phyloP scores from a whole-genome alignment of 2,329 filamentous ascomycete genomes.

The Verticillium dahliae region DNA sequence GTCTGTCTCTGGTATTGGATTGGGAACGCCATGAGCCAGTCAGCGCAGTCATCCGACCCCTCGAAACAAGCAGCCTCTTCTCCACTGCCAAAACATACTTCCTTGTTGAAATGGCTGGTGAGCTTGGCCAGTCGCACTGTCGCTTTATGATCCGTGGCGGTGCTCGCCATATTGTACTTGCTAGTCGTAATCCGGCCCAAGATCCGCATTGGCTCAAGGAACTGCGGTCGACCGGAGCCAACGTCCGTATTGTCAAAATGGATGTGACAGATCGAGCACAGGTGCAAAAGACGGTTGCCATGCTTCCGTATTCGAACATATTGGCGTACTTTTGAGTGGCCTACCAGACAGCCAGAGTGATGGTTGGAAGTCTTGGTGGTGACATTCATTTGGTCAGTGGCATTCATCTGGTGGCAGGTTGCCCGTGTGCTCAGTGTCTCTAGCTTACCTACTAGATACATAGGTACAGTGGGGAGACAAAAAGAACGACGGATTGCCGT shows the following conservation, averaged over 20 bases:
- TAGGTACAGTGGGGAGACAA: no score
- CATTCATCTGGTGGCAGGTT: no score
- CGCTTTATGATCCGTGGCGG: conserved; percentile 28
- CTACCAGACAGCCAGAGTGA: no score
- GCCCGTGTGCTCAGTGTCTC: no score
- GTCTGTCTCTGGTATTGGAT: not conserved
- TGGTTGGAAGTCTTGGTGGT: no score
- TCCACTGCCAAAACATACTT: conserved; percentile 21
- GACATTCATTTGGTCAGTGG: no score
- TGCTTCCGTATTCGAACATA: not conserved
- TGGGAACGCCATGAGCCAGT: not conserved
- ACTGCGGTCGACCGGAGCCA: not conserved
- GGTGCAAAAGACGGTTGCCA: not conserved
- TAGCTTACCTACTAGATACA: no score
- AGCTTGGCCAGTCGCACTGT: conserved; percentile 26
- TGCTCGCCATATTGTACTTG: conserved; percentile 25
- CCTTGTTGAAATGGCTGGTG: conserved; percentile 22
- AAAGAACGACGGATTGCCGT: no score
- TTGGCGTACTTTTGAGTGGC: no score
- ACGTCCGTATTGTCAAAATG: not conserved
- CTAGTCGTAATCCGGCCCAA: conserved; percentile 26
- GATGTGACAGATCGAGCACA: not conserved
- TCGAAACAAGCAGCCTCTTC: conserved; percentile 7
- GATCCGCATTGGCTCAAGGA: conserved; percentile 6
- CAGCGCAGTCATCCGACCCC: not conserved